Conservation (phyloP, 2,329 filamentous ascomycete species). For the Beauveria brongniartii region DNA sequence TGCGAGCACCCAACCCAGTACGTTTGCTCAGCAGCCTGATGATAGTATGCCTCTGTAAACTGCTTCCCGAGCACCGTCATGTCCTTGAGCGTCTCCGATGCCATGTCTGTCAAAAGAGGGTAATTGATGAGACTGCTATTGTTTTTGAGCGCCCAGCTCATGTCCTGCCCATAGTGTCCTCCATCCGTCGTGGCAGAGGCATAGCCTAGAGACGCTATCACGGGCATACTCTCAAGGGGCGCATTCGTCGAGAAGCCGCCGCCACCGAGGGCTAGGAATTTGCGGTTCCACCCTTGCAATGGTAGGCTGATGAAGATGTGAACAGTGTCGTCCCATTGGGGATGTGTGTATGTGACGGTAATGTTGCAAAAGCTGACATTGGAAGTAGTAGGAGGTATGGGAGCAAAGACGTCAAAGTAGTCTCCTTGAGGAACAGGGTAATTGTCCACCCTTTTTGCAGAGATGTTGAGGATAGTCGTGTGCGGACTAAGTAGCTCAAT, state of each 20-base stretch:
- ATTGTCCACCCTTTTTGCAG: not conserved
- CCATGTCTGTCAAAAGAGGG: conserved; percentile 21
- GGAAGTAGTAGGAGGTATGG: not conserved
- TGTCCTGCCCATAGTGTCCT: not conserved
- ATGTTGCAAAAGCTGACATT: conserved; percentile 4
- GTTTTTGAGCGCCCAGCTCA: conserved; percentile 15
- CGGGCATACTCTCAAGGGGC: not conserved
- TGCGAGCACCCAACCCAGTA: conserved; percentile 47
- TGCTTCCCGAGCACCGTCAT: conserved; percentile 33
- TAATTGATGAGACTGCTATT: conserved; percentile 17
- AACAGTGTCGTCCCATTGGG: not conserved
- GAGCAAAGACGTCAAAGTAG: not conserved
- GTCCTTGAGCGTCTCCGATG: conserved; percentile 20
- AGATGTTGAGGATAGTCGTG: not conserved
- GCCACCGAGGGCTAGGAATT: not conserved
- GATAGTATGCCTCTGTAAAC: conserved; percentile 33
- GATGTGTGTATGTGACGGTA: not conserved
- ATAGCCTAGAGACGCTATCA: not conserved
- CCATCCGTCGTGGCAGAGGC: not conserved
- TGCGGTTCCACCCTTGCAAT: not conserved
- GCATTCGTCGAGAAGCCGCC: not conserved
- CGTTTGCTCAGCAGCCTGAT: conserved; percentile 26
- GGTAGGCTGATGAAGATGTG: not conserved
- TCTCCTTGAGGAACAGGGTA: not conserved
- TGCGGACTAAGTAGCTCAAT: not conserved